Evolutionary conservation across 495 filamentous ascomycete genomes (phyloP).

Genomic region (Aspergillus biplanus): DNA sequence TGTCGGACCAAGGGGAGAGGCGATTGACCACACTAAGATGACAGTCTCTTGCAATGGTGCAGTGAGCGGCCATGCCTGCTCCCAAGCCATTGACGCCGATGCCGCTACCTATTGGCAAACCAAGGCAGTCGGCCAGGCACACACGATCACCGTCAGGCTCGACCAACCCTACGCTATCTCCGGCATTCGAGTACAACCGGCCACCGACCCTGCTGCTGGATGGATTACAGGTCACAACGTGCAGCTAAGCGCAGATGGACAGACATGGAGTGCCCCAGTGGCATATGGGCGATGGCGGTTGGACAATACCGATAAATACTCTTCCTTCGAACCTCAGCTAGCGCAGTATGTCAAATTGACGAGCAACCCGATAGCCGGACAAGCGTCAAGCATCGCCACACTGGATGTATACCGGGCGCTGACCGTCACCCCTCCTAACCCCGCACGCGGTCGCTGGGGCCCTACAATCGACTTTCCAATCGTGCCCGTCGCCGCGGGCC

Average conservation of each 20-base stretch:
- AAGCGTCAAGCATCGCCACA: not conserved
- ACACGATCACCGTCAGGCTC: not conserved
- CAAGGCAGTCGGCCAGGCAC: not conserved
- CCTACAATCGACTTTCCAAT: constrained; percentile 56
- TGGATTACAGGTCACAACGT: not conserved
- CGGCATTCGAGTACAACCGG: not conserved
- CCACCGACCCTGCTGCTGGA: not conserved
- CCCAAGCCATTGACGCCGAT: not conserved
- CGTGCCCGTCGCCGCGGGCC: constrained; percentile 48
- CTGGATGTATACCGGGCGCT: not conserved
- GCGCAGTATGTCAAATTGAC: not conserved
- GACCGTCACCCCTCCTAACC: not conserved
- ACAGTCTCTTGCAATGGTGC: not conserved
- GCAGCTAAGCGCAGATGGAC: not conserved
- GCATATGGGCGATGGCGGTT: not conserved
- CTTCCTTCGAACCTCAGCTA: not conserved
- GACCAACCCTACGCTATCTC: not conserved
- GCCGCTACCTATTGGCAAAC: not conserved
- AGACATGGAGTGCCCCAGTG: not conserved
- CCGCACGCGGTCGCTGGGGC: constrained; percentile 44
- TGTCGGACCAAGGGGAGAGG: not conserved
- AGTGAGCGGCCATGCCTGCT: not conserved
- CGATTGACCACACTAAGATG: not conserved
- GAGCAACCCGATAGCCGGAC: not conserved
- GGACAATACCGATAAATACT: not conserved